These are phyloP conservation scores for Candida freyschussii DNA, from an alignment of 1,139 yeast genomes.

Conservation along the genomic window DNA sequence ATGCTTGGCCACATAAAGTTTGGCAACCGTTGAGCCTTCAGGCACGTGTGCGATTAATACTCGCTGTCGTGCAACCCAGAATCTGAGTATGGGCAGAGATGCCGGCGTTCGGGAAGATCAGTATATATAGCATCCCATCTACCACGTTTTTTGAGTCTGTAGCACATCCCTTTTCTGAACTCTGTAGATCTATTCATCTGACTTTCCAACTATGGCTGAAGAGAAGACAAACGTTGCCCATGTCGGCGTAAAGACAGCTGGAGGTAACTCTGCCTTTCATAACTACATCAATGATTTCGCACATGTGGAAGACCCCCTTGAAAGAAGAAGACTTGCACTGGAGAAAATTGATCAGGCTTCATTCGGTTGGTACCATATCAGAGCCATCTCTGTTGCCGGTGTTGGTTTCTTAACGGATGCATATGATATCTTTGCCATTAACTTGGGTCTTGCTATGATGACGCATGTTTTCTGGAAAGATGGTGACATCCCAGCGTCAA, in stretches of 20 bases:
- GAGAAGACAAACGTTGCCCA: slow-evolving; percentile 22
- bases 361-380: slow-evolving; percentile 84
- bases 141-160: too few species aligned
- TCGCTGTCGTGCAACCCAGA: too few species aligned
- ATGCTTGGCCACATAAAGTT: too few species aligned
- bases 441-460: slow-evolving; percentile 74
- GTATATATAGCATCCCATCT: too few species aligned
- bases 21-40: too few species aligned
- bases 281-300: slow-evolving; percentile 80
- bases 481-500: slow-evolving; percentile 58
- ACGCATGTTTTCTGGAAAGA: slow-evolving; percentile 63
- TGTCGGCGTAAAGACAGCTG: slow-evolving; percentile 40
- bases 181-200: too few species aligned
- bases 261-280: slow-evolving; percentile 91
- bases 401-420: slow-evolving; percentile 93
- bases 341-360: slow-evolving; percentile 82
- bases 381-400: slow-evolving; percentile 88
- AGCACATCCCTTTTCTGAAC: too few species aligned
- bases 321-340: slow-evolving; percentile 84
- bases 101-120: too few species aligned
- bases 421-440: slow-evolving; percentile 86
- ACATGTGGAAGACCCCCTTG: slow-evolving; percentile 80
- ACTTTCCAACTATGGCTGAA: slow-evolving; percentile 10
- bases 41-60: too few species aligned
- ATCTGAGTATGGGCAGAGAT: too few species aligned